phyloP scores from a whole-genome alignment of 192 early-diverging fungal species.

The Geranomyces variabilis region DNA sequence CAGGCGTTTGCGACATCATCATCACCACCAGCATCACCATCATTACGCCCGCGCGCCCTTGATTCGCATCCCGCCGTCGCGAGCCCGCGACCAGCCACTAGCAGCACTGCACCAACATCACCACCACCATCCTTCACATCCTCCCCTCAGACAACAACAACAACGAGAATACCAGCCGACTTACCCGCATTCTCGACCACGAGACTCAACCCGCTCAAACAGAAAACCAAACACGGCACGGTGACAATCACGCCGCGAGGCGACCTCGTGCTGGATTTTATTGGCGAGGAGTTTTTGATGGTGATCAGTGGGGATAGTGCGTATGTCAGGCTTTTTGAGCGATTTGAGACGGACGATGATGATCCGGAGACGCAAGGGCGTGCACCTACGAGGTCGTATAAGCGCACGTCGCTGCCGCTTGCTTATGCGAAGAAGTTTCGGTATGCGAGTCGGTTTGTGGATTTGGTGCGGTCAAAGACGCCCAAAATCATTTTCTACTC shows the following conservation, averaged over 20 bases:
- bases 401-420: conserved; percentile 32
- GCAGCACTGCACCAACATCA: too few species aligned
- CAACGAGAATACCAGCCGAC: not conserved
- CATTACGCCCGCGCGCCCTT: too few species aligned
- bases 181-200: conserved; percentile 45
- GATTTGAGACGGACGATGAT: not conserved
- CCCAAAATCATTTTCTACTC: conserved; percentile 69
- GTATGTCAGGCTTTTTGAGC: conserved; percentile 38
- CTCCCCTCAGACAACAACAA: too few species aligned
- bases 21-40: too few species aligned
- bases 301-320: conserved; percentile 39
- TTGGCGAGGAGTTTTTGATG: conserved; percentile 43
- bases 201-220: conserved; percentile 51
- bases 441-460: conserved; percentile 56
- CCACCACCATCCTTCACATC: too few species aligned
- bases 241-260: conserved; percentile 45
- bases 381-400: conserved; percentile 16
- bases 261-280: conserved; percentile 49
- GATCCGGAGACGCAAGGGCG: too few species aligned
- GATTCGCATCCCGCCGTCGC: too few species aligned
- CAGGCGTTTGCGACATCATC: too few species aligned
- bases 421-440: conserved; percentile 46
- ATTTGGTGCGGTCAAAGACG: conserved; percentile 61
- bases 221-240: conserved; percentile 55
- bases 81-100: too few species aligned